Conservation (phyloP, 108 stramenopile genomes). For the Cyclotella cryptica region DNA sequence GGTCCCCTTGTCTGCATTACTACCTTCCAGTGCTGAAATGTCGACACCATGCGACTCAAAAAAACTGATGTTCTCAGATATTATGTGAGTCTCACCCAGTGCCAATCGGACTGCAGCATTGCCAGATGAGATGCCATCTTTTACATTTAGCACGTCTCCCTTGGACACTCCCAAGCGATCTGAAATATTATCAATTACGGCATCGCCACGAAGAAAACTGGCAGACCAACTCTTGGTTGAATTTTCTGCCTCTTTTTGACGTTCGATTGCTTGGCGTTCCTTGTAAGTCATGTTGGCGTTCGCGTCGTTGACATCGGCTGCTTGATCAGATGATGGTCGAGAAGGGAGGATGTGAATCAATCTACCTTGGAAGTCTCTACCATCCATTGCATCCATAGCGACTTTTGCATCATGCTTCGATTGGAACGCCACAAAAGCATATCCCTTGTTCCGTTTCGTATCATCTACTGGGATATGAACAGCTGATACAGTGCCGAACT, state of each 20-base stretch:
- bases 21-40: slow-evolving; percentile 82
- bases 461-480: slow-evolving; percentile 97
- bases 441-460: slow-evolving; percentile 90
- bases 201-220: slow-evolving; percentile 94
- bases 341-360: slow-evolving; percentile 88
- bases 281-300: slow-evolving; percentile 78
- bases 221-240: slow-evolving; percentile 90
- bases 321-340: slow-evolving; percentile 55
- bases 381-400: slow-evolving; percentile 74
- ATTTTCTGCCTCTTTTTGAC: slow-evolving; percentile 82
- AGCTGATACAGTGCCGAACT: slow-evolving; percentile 76
- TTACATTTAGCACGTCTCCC: slow-evolving; percentile 92
- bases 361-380: slow-evolving; percentile 88
- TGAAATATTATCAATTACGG: slow-evolving; percentile 94
- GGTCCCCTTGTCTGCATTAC: slow-evolving; percentile 33
- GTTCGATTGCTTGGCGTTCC: slow-evolving; percentile 84
- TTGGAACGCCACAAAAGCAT: slow-evolving; percentile 92
- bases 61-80: slow-evolving; percentile 92
- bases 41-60: slow-evolving; percentile 92
- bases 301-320: slow-evolving; percentile 17
- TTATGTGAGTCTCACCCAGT: slow-evolving; percentile 94
- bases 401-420: slow-evolving; percentile 58
- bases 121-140: slow-evolving; percentile 85
- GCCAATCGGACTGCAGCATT: slow-evolving; percentile 95
- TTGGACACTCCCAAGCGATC: slow-evolving; percentile 86